A percentile compares a stretch with the other conserved stretches of the same genome.
Evolutionary conservation across 495 filamentous ascomycete species (phyloP).

Genomic region (Penicillium bovifimosum): DNA sequence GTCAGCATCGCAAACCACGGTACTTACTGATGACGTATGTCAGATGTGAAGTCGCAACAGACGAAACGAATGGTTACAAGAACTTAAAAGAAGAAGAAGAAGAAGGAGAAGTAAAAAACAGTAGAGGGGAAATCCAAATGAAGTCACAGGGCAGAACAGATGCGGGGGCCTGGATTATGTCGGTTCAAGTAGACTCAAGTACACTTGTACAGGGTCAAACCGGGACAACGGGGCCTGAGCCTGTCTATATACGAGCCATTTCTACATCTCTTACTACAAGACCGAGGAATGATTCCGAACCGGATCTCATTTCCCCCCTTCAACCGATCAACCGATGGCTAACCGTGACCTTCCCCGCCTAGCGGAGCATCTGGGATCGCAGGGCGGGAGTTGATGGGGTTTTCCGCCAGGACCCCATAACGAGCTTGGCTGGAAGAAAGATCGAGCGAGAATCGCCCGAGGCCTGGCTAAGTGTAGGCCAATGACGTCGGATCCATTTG

Average conservation of each 20-base stretch:
- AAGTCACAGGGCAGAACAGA: conserved; percentile 10
- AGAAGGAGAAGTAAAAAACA: background rate
- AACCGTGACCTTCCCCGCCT: conserved; percentile 6
- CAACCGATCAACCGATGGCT: conserved; percentile 7
- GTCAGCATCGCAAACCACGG: conserved; percentile 5
- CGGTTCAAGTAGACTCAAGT: background rate
- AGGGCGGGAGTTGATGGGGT: background rate
- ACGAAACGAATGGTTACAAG: background rate
- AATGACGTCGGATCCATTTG: background rate
- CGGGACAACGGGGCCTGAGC: conserved; percentile 2
- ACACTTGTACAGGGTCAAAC: background rate
- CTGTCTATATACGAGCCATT: conserved; percentile 1
- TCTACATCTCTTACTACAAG: background rate
- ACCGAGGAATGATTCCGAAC: conserved; percentile 10
- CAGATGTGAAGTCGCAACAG: background rate
- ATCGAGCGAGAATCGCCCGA: background rate
- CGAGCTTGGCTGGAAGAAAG: too few relatives aligned
- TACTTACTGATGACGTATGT: conserved; percentile 22
- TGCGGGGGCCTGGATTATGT: conserved; percentile 7
- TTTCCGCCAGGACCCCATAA: background rate
- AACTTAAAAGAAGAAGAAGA: background rate
- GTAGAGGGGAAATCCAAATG: background rate
- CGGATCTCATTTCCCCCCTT: conserved; percentile 2
- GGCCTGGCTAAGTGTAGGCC: background rate
- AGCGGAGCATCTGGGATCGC: background rate